A percentile compares a stretch with the other conserved stretches of the same genome.
Evolutionary conservation across 805 yeast genomes (phyloP).

Genomic region (Candida cerambycidarum): DNA sequence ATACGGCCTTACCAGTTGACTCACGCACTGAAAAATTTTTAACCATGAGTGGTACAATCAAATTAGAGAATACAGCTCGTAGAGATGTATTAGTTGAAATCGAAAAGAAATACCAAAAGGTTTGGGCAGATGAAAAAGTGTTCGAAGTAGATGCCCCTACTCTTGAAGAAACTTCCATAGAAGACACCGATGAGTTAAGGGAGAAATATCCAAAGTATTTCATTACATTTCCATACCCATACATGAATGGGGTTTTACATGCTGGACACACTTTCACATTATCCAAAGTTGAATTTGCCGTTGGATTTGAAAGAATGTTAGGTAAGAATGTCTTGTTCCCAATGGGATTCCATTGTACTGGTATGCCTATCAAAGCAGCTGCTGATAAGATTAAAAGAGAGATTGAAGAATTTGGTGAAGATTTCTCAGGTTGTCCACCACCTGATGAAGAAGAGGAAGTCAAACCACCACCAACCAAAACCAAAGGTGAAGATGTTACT

Average conservation of each 20-base stretch:
- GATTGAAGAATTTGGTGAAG: slow-evolving; percentile 83
- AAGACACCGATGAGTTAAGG: slow-evolving; percentile 66
- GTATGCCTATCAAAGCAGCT: slow-evolving; percentile 95
- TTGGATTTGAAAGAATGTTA: slow-evolving; percentile 92
- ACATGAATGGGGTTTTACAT: slow-evolving; percentile 97
- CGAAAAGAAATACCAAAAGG: slow-evolving; percentile 82
- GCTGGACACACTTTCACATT: slow-evolving; percentile 97
- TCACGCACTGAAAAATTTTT: slow-evolving; percentile 1
- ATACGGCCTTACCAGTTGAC: no score
- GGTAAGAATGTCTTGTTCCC: slow-evolving; percentile 94
- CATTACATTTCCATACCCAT: slow-evolving; percentile 96
- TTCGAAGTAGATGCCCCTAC: slow-evolving; percentile 91
- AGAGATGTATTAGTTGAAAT: slow-evolving; percentile 89
- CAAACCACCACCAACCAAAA: slow-evolving; percentile 25
- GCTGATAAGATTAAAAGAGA: slow-evolving; percentile 95
- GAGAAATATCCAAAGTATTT: slow-evolving; percentile 81
- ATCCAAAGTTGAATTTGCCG: slow-evolving; percentile 87
- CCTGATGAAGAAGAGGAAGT: slow-evolving; percentile 65
- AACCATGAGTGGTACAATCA: slow-evolving; percentile 40
- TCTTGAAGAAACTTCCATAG: slow-evolving; percentile 52
- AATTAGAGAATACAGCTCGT: slow-evolving; percentile 73
- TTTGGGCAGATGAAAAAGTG: slow-evolving; percentile 83
- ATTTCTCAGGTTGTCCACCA: slow-evolving; percentile 66
- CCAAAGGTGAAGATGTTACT: slow-evolving; percentile 70
- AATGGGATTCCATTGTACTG: slow-evolving; percentile 98